These are phyloP conservation scores for Ustilago tritici DNA, from an alignment of 1,284 basidiomycete genomes.

Conservation along the genomic window DNA sequence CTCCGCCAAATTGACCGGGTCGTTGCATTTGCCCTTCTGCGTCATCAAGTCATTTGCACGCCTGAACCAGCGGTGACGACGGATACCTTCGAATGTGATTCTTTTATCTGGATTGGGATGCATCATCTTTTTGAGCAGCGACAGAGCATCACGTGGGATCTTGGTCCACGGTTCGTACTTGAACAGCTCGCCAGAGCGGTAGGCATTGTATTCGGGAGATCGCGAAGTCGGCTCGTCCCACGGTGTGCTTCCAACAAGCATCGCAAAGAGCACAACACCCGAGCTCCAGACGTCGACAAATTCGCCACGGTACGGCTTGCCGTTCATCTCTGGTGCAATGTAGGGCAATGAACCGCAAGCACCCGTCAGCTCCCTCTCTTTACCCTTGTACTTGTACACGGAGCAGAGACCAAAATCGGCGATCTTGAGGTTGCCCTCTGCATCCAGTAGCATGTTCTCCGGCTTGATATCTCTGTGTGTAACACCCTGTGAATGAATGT, in stretches of 20 bases:
- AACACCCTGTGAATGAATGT: constrained; percentile 80
- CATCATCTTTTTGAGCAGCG: constrained; percentile 64
- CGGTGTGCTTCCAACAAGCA: constrained; percentile 93
- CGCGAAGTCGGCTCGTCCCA: constrained; percentile 92
- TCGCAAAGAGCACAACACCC: constrained; percentile 93
- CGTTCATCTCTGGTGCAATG: constrained; percentile 82
- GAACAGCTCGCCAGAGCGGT: constrained; percentile 78
- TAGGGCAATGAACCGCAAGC: constrained; percentile 92
- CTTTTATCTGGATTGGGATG: constrained; percentile 59
- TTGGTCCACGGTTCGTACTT: constrained; percentile 84
- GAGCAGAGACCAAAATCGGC: constrained; percentile 95
- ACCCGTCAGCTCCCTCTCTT: constrained; percentile 73
- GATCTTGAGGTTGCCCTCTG: constrained; percentile 79
- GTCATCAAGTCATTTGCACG: constrained; percentile 62
- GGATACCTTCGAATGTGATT: constrained; percentile 60
- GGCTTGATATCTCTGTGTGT: constrained; percentile 72
- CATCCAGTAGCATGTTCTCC: constrained; percentile 73
- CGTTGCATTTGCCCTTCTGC: constrained; percentile 62
- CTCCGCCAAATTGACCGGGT: constrained; percentile 67
- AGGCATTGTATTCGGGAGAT: constrained; percentile 84
- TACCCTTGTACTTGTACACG: constrained; percentile 89
- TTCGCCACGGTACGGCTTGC: constrained; percentile 82
- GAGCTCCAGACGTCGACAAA: constrained; percentile 94
- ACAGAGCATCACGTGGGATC: constrained; percentile 75
- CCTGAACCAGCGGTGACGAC: constrained; percentile 67